phyloP scores from a whole-genome alignment of 345 rosid genomes.

The Clausena lansium region DNA sequence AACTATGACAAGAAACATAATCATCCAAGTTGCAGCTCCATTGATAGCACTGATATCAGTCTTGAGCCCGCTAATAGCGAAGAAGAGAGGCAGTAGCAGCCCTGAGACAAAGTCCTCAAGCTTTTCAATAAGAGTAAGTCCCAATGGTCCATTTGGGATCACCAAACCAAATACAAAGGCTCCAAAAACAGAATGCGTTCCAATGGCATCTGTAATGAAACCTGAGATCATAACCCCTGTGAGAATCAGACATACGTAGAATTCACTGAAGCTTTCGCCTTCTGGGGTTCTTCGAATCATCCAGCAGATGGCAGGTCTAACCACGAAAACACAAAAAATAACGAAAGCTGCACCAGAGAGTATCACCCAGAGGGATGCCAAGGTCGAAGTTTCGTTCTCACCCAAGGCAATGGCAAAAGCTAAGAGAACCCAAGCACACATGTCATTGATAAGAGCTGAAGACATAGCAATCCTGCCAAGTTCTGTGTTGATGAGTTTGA shows the following conservation, averaged over 20 bases:
- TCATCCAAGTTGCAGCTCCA: conserved; percentile 50
- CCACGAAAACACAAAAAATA: conserved; percentile 45
- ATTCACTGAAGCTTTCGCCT: conserved; percentile 82
- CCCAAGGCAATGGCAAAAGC: conserved; percentile 83
- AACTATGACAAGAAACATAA: conserved; percentile 41
- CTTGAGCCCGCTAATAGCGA: conserved; percentile 88
- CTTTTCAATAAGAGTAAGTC: conserved; percentile 82
- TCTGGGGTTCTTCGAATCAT: conserved; percentile 79
- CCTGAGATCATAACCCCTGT: conserved; percentile 95
- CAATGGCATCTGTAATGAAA: conserved; percentile 87
- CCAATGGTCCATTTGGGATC: conserved; percentile 90
- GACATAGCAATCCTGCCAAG: conserved; percentile 91
- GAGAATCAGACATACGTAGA: conserved; percentile 73
- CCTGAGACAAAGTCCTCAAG: conserved; percentile 96
- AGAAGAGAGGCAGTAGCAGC: conserved; percentile 89
- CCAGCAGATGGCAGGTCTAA: conserved; percentile 73
- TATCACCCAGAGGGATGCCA: conserved; percentile 74
- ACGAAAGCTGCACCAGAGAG: conserved; percentile 55
- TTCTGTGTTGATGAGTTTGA: conserved; percentile 84
- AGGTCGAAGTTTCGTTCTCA: conserved; percentile 47
- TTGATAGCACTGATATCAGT: conserved; percentile 47
- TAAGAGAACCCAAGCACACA: conserved; percentile 83
- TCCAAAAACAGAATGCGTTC: conserved; percentile 93
- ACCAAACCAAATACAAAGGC: conserved; percentile 90
- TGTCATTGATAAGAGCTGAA: conserved; percentile 84